Percentiles rank a stretch among this genome's conserved stretches.
These are phyloP conservation scores for Neonectria sp. DNA, from an alignment of 2,329 filamentous ascomycete species.

Conservation along the genomic window DNA sequence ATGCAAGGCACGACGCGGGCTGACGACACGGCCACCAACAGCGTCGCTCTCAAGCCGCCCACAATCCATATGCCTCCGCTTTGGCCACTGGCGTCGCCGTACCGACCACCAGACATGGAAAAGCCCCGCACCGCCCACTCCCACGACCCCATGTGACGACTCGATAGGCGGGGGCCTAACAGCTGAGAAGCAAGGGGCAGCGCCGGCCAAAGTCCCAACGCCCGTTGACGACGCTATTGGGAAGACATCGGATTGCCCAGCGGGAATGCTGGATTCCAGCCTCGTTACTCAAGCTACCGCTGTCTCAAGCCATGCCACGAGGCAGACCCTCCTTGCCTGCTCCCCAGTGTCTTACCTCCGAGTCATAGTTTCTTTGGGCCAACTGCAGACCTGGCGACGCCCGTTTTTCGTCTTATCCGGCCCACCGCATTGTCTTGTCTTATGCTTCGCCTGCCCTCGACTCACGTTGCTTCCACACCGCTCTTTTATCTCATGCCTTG, in stretches of 20 bases:
- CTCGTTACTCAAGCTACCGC: constrained; percentile 22
- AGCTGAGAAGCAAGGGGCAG: constrained; percentile 46
- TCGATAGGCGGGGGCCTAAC: constrained; percentile 42
- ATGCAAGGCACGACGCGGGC: constrained; percentile 50
- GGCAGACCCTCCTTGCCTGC: constrained; percentile 25
- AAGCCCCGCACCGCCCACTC: constrained; percentile 43
- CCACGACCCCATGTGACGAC: constrained; percentile 45
- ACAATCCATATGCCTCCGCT: constrained; percentile 20
- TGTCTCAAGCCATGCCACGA: constrained; percentile 41
- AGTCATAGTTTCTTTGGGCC: constrained; percentile 40
- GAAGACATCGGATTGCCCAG: neutral
- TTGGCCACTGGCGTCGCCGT: constrained; percentile 27
- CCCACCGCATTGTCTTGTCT: constrained; percentile 43
- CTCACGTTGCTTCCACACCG: constrained; percentile 41
- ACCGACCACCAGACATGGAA: constrained; percentile 30
- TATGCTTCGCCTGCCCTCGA: constrained; percentile 33
- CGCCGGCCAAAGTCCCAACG: constrained; percentile 15
- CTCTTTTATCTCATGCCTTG: constrained; percentile 45
- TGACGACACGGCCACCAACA: constrained; percentile 45
- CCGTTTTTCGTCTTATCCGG: constrained; percentile 22
- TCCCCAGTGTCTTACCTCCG: constrained; percentile 38
- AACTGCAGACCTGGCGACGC: constrained; percentile 27
- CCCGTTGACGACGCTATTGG: constrained; percentile 31
- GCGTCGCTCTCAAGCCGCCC: constrained; percentile 36
- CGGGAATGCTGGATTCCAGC: constrained; percentile 22